These are phyloP conservation scores for Tremella fuciformis DNA, from an alignment of 768 basidiomycete genomes.

Conservation along the genomic window DNA sequence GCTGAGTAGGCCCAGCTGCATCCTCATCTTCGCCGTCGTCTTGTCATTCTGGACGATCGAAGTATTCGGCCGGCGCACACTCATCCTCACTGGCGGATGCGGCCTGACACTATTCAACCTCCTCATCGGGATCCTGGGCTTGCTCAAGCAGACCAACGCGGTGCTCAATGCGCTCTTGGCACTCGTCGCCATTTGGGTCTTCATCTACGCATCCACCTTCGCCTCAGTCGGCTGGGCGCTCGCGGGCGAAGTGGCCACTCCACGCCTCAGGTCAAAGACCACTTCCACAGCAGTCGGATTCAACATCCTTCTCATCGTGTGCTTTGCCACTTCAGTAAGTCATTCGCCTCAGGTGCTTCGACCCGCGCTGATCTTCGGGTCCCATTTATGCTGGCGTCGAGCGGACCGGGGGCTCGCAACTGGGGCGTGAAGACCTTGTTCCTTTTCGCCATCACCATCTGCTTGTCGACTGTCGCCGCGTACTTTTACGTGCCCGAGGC, in stretches of 20 bases:
- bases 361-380: too few relatives aligned
- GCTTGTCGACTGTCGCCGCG: too few relatives aligned
- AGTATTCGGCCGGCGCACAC: slow-evolving; percentile 7
- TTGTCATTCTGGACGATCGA: slow-evolving; percentile 14
- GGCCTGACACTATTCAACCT: slow-evolving; percentile 10
- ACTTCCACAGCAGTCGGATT: too few relatives aligned
- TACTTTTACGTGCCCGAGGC: too few relatives aligned
- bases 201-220: slow-evolving; percentile 11
- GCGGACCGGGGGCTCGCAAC: too few relatives aligned
- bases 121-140: slow-evolving; percentile 8
- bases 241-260: slow-evolving; percentile 8
- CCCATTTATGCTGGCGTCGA: too few relatives aligned
- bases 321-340: too few relatives aligned
- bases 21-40: slow-evolving; percentile 11
- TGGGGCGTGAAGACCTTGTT: too few relatives aligned
- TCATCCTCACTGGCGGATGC: slow-evolving; percentile 11
- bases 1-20: neutral
- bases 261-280: too few relatives aligned
- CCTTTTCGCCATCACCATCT: too few relatives aligned
- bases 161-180: slow-evolving; percentile 12
- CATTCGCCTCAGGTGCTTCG: too few relatives aligned
- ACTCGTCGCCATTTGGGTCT: slow-evolving; percentile 8
- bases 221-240: slow-evolving; percentile 11
- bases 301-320: too few relatives aligned
- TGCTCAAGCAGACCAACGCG: slow-evolving; percentile 4